Base-by-base conservation (phyloP, 768 basidiomycete species). In the Arthromyces matolae region DNA sequence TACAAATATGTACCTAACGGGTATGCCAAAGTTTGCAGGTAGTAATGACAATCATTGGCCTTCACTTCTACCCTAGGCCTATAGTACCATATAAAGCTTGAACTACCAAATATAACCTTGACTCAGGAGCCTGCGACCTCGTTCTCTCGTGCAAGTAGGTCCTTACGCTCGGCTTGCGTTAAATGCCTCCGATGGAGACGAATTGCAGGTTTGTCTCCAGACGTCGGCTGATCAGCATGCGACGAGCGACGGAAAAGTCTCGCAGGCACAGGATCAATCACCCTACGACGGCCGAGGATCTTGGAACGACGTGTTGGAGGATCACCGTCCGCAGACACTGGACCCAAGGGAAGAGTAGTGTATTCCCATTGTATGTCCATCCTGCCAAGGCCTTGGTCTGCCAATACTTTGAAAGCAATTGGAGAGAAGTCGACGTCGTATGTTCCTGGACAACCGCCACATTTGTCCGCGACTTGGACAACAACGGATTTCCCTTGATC, bases 361-460 rank as follows among this genome's bases (percentile, higher is more conserved):
- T 44, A 51, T 7, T 46, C 24, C 52, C 55, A 57, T 24, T 46
- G 4, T 7, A 54, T 19, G 20, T 53, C 40, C 7, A 53, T 31
- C 37, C 46, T 32, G 5, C 58, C 53, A 8, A 33, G 43, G 4
- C 14, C n/a, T 33, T 33, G 36, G 6, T 28, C 31, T 14, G 52
- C 53, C 16, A 59, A 46, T 8, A 35, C 25, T 3, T n/a, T 1
- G 40, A 54, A 56, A 9, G 53, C 40, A 12, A 42, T 24, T 1
- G 42, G 47, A 7, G 58, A 52, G 18, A 59, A 43, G 47, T 56
- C 58, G 35, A 54, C 45, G 42, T 56, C 41, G 32, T 42, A 35
- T 38, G 16, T 16, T 0, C 29, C 38, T 0, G 3, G 1, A 34
- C 58, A 59, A 14, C 31, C 39, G 8, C 8, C 37, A 24, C 58